Evolutionary conservation across 495 filamentous ascomycete genomes (phyloP).

Genomic region (Diplogelasinospora grovesii): DNA sequence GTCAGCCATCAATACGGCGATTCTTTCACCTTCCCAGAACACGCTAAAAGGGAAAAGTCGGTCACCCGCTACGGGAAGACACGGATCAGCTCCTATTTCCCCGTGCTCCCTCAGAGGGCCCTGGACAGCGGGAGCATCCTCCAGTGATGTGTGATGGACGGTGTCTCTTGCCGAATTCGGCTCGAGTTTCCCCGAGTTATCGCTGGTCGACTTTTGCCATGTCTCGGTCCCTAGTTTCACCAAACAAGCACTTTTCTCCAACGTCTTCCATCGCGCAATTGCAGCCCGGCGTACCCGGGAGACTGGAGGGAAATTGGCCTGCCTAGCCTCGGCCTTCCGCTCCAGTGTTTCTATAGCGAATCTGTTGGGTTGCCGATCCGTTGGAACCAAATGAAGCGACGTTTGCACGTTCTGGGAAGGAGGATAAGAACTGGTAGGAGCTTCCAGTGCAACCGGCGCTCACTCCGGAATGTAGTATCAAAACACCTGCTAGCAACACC

Average conservation of each 20-base stretch:
- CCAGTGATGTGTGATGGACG: slow-evolving; percentile 1
- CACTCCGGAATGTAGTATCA: background rate
- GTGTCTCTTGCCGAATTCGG: background rate
- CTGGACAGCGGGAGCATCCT: slow-evolving; percentile 2
- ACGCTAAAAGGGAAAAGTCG: slow-evolving; percentile 6
- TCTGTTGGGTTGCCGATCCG: background rate
- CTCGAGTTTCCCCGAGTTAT: too few relatives aligned
- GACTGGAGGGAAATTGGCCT: background rate
- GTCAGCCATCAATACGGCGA: too few relatives aligned
- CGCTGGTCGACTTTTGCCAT: background rate
- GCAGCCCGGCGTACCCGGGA: background rate
- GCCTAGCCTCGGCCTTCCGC: background rate
- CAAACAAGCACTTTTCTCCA: background rate
- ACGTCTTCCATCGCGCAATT: background rate
- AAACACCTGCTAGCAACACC: too few relatives aligned
- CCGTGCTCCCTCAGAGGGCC: background rate
- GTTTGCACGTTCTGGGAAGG: too few relatives aligned
- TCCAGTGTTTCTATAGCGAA: too few relatives aligned
- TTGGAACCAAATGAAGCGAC: background rate
- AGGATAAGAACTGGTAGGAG: background rate
- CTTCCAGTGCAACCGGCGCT: background rate
- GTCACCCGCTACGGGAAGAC: slow-evolving; percentile 1
- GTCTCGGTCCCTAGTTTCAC: background rate
- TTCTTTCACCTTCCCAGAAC: slow-evolving; percentile 9
- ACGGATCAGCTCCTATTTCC: background rate